Conservation (phyloP, 495 filamentous ascomycete genomes). For the Annulohypoxylon stygium region DNA sequence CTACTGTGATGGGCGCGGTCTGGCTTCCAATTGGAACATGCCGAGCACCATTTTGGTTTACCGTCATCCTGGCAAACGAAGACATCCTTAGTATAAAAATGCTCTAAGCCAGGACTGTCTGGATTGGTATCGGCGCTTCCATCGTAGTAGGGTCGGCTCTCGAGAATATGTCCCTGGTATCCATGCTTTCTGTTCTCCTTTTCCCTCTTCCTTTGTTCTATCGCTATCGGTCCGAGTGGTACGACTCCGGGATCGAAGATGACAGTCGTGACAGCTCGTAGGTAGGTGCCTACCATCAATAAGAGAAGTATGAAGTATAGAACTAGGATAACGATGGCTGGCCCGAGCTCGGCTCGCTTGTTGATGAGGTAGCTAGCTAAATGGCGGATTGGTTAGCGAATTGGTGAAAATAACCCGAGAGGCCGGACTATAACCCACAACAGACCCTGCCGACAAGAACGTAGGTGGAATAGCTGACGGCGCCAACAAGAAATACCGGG, state of each 20-base stretch:
- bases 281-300: slow-evolving; percentile 73
- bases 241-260: slow-evolving; percentile 77
- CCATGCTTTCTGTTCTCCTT: slow-evolving; percentile 45
- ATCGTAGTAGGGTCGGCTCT: slow-evolving; percentile 54
- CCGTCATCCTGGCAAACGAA: slow-evolving; percentile 87
- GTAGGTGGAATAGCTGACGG: slow-evolving; percentile 57
- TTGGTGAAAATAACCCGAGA: slow-evolving; percentile 9
- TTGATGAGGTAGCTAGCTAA: slow-evolving; percentile 75
- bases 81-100: slow-evolving; percentile 81
- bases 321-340: slow-evolving; percentile 76
- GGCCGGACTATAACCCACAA: slow-evolving; percentile 48
- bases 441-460: slow-evolving; percentile 59
- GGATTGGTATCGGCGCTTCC: slow-evolving; percentile 54
- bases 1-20: slow-evolving; percentile 89
- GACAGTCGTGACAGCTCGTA: slow-evolving; percentile 75
- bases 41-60: slow-evolving; percentile 81
- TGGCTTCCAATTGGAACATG: slow-evolving; percentile 84
- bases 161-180: slow-evolving; percentile 54
- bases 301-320: slow-evolving; percentile 78
- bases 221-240: slow-evolving; percentile 66
- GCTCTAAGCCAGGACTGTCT: slow-evolving; percentile 63
- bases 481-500: slow-evolving; percentile 55
- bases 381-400: slow-evolving; percentile 13
- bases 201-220: slow-evolving; percentile 42
- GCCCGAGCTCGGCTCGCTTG: slow-evolving; percentile 61